phyloP scores from a whole-genome alignment of 257 asterid genomes.

The Pogostemon cablin region DNA sequence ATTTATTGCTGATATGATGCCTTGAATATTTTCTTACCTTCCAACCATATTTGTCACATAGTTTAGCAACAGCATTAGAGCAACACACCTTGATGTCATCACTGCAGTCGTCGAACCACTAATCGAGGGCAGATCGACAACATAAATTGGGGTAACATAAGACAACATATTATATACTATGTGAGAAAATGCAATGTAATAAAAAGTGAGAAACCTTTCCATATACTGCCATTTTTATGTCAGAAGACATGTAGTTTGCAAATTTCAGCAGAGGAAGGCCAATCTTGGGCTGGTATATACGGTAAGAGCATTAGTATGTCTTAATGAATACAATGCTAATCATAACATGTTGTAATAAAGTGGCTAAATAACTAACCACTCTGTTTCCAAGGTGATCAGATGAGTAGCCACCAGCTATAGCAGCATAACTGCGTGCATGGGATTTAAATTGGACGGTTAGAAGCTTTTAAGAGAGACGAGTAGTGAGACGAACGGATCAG shows the following conservation, averaged over 20 bases:
- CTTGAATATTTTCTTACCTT: conserved; percentile 46
- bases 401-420: conserved; percentile 62
- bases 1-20: background rate
- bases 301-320: background rate
- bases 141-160: too few species aligned
- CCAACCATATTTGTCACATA: conserved; percentile 70
- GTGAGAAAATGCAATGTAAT: background rate
- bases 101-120: conserved; percentile 95
- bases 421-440: conserved; percentile 65
- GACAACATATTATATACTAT: too few species aligned
- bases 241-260: conserved; percentile 37
- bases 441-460: background rate
- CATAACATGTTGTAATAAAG: background rate
- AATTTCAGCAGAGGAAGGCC: conserved; percentile 66
- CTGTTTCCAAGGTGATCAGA: conserved; percentile 32
- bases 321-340: too few species aligned
- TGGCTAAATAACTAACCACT: conserved; percentile 37
- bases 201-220: conserved; percentile 53
- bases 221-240: conserved; percentile 71
- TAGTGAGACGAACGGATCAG: too few species aligned
- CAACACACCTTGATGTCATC: conserved; percentile 70
- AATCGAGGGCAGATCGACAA: conserved; percentile 1
- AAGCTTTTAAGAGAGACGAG: background rate
- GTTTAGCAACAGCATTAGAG: conserved; percentile 56
- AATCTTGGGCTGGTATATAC: conserved; percentile 53